Conservation (phyloP, 768 basidiomycete species). For the Serendipita sp. region DNA sequence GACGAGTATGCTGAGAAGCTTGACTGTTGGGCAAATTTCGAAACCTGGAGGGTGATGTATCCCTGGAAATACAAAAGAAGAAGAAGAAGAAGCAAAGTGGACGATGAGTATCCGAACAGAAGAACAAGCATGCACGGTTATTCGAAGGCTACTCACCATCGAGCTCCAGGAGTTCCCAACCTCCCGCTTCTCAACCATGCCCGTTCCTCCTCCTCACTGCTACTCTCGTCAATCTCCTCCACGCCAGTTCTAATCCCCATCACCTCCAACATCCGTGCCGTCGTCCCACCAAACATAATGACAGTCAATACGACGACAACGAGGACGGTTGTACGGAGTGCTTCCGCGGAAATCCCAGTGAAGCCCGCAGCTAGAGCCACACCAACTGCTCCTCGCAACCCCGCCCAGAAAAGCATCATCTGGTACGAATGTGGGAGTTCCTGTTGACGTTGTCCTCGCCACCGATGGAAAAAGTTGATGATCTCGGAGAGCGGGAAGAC, state of each 20-base stretch:
- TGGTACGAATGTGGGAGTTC: slow-evolving; percentile 96
- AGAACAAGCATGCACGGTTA: background rate
- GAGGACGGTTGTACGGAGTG: slow-evolving; percentile 82
- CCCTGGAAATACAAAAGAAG: background rate
- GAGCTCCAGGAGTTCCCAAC: slow-evolving; percentile 15
- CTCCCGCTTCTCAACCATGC: background rate
- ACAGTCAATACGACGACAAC: slow-evolving; percentile 94
- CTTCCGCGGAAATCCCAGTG: slow-evolving; percentile 82
- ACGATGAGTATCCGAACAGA: background rate
- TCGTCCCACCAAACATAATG: slow-evolving; percentile 92
- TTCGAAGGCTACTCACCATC: slow-evolving; percentile 1
- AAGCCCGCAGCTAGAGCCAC: slow-evolving; percentile 95
- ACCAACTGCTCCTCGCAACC: slow-evolving; percentile 89
- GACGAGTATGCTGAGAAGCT: background rate
- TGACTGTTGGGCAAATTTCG: background rate
- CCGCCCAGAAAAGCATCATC: slow-evolving; percentile 99
- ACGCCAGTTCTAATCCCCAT: slow-evolving; percentile 93
- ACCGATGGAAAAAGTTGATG: slow-evolving; percentile 84
- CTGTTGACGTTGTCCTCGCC: slow-evolving; percentile 74
- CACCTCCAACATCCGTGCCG: slow-evolving; percentile 88
- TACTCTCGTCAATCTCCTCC: slow-evolving; percentile 69
- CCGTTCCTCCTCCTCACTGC: slow-evolving; percentile 23
- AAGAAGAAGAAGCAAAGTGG: background rate
- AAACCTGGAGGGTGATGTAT: background rate
- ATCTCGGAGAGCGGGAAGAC: slow-evolving; percentile 90